Base-by-base conservation (phyloP, 768 basidiomycete genomes). In the Russula compacta region DNA sequence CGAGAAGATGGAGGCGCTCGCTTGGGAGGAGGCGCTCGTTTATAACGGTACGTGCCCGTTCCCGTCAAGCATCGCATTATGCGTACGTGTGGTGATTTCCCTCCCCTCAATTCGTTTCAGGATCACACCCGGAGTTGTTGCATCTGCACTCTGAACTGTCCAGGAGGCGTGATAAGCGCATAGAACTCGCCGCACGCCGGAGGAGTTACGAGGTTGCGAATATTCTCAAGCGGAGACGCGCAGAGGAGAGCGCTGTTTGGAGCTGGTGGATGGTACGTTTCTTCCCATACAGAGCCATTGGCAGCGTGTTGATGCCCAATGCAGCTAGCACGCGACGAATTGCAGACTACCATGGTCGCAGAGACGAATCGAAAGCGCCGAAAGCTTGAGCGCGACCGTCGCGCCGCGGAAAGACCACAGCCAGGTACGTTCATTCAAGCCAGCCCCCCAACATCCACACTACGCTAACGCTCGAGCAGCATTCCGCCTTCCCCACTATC, bases 1-100 rank as follows among this genome's bases (percentile, higher is more conserved):
- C 19, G 95, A 98, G 74, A 89, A 94, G 71, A 93, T 98, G 92
- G 89, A 93, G 43, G 84, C 83, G 4, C 75, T 95, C 8, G 87
- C 89, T 38, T 87, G 86, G 83, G 95, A 98, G 72, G 93, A 98
- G 69, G 75, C 81, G 14, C 76, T 94, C 67, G 79, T 98, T 24
- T 77, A 81, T 33, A 81, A 86, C 46, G 89, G 94, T 93, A 66
- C 67, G 84, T 75, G 21, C 29, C 29, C 46, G 54, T 52, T 36
- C 53, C 7, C 17, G 6, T 47, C 39, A 58, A 60, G 53, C 46
- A 40, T 43, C 46, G 1, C 2, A n/a, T 3, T 29, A 54, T n/a
- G 11, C n/a, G n/a, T 55, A 47, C 38, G n/a, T 21, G 48, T 53
- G 17, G 44, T 59, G 24, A 42, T 57, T 19, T 59, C 38, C 56